Evolutionary conservation across 192 early-diverging fungal species (phyloP), one percentile per base, ranked within the genome.

Genomic region (Hyaloraphidium curvatum): DNA sequence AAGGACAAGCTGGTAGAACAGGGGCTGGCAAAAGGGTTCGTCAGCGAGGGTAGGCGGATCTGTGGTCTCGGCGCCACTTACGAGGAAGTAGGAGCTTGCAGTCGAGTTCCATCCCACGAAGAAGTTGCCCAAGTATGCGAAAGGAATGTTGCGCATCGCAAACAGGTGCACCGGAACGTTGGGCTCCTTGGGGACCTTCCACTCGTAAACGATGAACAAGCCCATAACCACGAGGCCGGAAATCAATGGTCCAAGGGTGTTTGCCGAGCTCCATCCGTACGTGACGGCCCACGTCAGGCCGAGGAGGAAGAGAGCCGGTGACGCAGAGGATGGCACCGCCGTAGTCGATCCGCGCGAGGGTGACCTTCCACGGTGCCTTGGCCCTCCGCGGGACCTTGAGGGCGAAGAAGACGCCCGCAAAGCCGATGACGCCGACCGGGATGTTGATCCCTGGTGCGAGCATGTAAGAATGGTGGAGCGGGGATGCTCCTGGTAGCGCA

Each of bases 1-100:
- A 22, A 73, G 75, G 35, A 79, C 70, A 17, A 77, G 64, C 31
- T 74, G 74, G 66, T 74, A 84, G 41, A 71, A 78, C 3, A 83
- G 56, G 19, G 83, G 81, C n/a, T n/a, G n/a, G n/a, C n/a, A n/a
- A n/a, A n/a, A n/a, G n/a, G n/a, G n/a, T n/a, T n/a, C n/a, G n/a
- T n/a, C n/a, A n/a, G n/a, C n/a, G n/a, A n/a, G n/a, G n/a, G n/a
- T n/a, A n/a, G n/a, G n/a, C n/a, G n/a, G n/a, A n/a, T n/a, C n/a
- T n/a, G n/a, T n/a, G n/a, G n/a, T n/a, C n/a, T n/a, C n/a, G n/a
- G n/a, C n/a, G n/a, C n/a, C n/a, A n/a, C n/a, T n/a, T n/a, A n/a
- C n/a, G 54, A 76, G 59, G 57, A 74, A 82, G 30, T 78, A 84
- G 23, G 80, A 55, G 5, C 71, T 68, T 7, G 60, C 66, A 31